phyloP scores from a whole-genome alignment of 305 asterid genomes.

The Fraxinus ornus region DNA sequence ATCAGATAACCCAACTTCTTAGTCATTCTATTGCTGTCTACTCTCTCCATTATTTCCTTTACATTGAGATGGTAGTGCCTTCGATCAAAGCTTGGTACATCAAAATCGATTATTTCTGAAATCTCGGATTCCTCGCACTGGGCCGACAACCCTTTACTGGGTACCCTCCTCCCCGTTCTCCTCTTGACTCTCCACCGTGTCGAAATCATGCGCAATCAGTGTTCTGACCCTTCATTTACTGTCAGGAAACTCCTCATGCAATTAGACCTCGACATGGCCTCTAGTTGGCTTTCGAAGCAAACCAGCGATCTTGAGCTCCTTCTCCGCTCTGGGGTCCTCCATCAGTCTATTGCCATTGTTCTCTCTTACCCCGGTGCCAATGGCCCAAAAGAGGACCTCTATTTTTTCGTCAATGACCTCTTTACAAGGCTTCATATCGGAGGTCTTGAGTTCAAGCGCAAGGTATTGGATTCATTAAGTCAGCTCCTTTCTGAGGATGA shows the following conservation, averaged over 20 bases:
- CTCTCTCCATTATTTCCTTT: too few species aligned
- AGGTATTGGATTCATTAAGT: slow-evolving; percentile 67
- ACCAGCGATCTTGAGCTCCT: slow-evolving; percentile 74
- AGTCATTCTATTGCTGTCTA: too few species aligned
- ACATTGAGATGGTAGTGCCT: slow-evolving; percentile 65
- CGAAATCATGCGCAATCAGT: slow-evolving; percentile 45
- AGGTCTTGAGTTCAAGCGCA: slow-evolving; percentile 67
- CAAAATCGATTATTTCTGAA: slow-evolving; percentile 42
- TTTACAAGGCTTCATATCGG: slow-evolving; percentile 90
- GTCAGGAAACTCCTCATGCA: slow-evolving; percentile 92
- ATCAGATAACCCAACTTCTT: too few species aligned
- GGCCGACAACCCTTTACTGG: slow-evolving; percentile 61
- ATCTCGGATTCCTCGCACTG: slow-evolving; percentile 64
- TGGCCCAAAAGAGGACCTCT: slow-evolving; percentile 53
- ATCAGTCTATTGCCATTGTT: slow-evolving; percentile 83
- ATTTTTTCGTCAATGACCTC: slow-evolving; percentile 62
- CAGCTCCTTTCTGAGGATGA: slow-evolving; percentile 62
- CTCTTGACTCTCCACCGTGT: slow-evolving; percentile 59
- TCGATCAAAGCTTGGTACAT: slow-evolving; percentile 53
- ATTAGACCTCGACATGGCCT: slow-evolving; percentile 89
- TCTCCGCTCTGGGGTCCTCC: slow-evolving; percentile 79
- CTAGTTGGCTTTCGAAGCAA: slow-evolving; percentile 69
- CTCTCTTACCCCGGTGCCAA: slow-evolving; percentile 60
- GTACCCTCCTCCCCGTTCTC: slow-evolving; percentile 52
- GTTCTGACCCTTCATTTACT: slow-evolving; percentile 44